phyloP scores from a whole-genome alignment of 805 yeast species.

The Alloascoidea hylecoeti region DNA sequence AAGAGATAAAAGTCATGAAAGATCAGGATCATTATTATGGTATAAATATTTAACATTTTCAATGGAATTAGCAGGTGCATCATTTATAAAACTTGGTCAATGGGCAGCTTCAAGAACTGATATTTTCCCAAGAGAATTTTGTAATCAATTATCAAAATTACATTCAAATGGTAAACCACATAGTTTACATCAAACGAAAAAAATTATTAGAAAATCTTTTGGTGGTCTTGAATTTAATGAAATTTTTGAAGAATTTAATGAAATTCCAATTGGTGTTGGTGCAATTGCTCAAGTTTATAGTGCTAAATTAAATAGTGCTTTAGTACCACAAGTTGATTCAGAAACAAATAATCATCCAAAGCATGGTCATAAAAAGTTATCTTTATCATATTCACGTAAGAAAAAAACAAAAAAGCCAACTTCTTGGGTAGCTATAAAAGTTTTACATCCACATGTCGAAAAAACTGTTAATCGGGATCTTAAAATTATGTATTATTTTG shows the following conservation, averaged over 20 bases:
- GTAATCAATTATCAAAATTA: conserved; percentile 58
- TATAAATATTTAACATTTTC: conserved; percentile 45
- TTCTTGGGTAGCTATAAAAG: conserved; percentile 75
- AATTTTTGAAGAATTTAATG: conserved; percentile 66
- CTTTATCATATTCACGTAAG: conserved; percentile 15
- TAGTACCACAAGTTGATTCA: conserved; percentile 3
- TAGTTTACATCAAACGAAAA: conserved; percentile 42
- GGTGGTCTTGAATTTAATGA: conserved; percentile 43
- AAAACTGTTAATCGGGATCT: conserved; percentile 65
- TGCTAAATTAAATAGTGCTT: conserved; percentile 42
- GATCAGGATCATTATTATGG: conserved; percentile 62
- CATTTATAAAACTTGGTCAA: conserved; percentile 72
- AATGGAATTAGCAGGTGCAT: conserved; percentile 83
- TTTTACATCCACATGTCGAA: conserved; percentile 80
- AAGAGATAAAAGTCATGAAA: conserved; percentile 19
- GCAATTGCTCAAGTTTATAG: conserved; percentile 94
- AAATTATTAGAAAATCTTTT: conserved; percentile 45
- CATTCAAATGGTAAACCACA: conserved; percentile 82
- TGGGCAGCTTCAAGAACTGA: conserved; percentile 99
- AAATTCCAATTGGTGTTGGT: conserved; percentile 85
- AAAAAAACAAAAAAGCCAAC: conserved; percentile 20
- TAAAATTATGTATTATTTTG: conserved; percentile 72
- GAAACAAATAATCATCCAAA: conserved; percentile 17
- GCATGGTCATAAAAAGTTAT: conserved; percentile 4
- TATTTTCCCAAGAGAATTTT: conserved; percentile 67